Evolutionary conservation across 352 stramenopile genomes (phyloP).

Genomic region (Pythium aristosporum): DNA sequence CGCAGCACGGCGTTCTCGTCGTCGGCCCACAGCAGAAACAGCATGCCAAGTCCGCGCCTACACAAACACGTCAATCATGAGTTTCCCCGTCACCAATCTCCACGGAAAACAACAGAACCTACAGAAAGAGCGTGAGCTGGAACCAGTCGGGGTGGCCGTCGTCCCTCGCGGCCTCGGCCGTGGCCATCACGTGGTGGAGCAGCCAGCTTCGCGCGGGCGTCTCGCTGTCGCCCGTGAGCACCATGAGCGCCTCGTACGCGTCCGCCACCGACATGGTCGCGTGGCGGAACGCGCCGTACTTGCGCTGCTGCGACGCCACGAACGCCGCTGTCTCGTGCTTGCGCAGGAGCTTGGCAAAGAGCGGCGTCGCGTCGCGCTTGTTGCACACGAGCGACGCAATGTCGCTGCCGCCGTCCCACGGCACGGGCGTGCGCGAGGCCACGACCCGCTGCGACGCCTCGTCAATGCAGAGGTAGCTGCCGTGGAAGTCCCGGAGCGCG

Average conservation of each 20-base stretch:
- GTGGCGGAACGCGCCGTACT: conserved; percentile 53
- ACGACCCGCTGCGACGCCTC: conserved; percentile 37
- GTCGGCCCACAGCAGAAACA: conserved; percentile 77
- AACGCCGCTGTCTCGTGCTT: conserved; percentile 73
- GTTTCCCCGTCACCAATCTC: neutral
- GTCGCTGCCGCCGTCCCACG: conserved; percentile 63
- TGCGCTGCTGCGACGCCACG: conserved; percentile 38
- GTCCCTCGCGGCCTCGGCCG: conserved; percentile 49
- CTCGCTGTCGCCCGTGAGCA: conserved; percentile 57
- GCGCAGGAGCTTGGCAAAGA: conserved; percentile 69
- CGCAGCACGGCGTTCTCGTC: conserved; percentile 62
- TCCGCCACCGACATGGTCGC: conserved; percentile 55
- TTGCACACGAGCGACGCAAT: conserved; percentile 80
- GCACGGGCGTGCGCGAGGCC: conserved; percentile 47
- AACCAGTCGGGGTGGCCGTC: conserved; percentile 83
- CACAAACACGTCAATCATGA: neutral
- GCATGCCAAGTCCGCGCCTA: conserved; percentile 63
- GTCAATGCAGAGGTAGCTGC: conserved; percentile 76
- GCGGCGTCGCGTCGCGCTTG: conserved; percentile 43
- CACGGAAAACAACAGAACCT: conserved; percentile 7
- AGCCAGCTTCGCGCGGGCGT: conserved; percentile 46
- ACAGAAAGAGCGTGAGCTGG: conserved; percentile 73
- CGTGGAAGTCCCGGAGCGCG: conserved; percentile 75
- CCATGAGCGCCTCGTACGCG: conserved; percentile 57
- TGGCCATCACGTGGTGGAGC: conserved; percentile 71